phyloP scores from a whole-genome alignment of 768 basidiomycete genomes.

The Pleurotus cornucopiae region DNA sequence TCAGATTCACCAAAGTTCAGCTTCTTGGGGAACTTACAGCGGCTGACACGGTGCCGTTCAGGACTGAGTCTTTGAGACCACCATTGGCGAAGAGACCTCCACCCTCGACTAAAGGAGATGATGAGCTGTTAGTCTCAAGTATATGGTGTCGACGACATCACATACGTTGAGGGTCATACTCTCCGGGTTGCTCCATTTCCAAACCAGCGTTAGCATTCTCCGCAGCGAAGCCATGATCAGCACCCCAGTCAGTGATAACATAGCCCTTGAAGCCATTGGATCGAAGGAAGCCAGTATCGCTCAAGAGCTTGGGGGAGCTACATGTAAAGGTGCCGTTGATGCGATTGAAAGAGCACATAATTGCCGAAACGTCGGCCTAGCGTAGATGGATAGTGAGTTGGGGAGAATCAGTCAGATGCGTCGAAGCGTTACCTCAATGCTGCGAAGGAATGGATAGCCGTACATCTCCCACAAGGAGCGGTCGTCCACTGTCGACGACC shows the following conservation, averaged over 20 bases:
- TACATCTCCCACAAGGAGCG: constrained; percentile 31
- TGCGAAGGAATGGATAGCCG: constrained; percentile 16
- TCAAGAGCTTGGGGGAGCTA: constrained; percentile 33
- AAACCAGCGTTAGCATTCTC: constrained; percentile 19
- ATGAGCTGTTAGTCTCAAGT: too few relatives aligned
- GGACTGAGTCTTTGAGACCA: not conserved
- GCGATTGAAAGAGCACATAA: constrained; percentile 29
- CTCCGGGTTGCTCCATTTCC: constrained; percentile 18
- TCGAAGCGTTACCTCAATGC: constrained; percentile 12
- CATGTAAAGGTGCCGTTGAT: constrained; percentile 41
- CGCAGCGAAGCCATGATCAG: constrained; percentile 15
- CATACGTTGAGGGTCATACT: constrained; percentile 5
- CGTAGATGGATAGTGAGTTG: not conserved
- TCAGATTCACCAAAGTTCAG: not conserved
- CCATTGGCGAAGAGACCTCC: constrained; percentile 5
- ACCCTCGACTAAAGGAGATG: not conserved
- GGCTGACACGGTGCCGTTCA: constrained; percentile 1
- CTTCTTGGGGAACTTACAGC: not conserved
- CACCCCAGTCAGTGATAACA: constrained; percentile 17
- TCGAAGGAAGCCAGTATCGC: constrained; percentile 12
- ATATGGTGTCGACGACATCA: not conserved
- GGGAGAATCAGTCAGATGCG: not conserved
- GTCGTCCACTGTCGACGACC: constrained; percentile 26
- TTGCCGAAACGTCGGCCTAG: constrained; percentile 26
- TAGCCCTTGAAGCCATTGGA: constrained; percentile 15